Base-by-base conservation (phyloP, 106 monocot genomes). In the Apostasia shenzhenica region DNA sequence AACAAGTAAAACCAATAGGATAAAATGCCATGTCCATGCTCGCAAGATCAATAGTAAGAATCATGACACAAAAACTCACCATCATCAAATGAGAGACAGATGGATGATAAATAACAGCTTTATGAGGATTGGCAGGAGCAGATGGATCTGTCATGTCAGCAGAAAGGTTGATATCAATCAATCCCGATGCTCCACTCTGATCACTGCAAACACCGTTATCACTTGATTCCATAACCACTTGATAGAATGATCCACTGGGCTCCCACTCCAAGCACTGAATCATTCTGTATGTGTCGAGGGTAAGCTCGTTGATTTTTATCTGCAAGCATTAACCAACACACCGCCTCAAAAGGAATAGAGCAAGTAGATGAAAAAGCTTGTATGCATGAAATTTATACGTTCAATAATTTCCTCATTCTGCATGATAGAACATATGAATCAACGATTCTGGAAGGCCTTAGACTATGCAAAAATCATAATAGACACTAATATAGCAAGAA, bases 241-340 rank as follows among this genome's bases (percentile, higher is more conserved):
- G 92, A 50, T 85, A 84, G 63, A 88, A 78, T 47, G 89, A 80
- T 9, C 92, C 84, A 61, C 85, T 87, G 41, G 89, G 97, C 58
- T 97, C 97, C 86, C 92, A 97, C 76, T 97, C 97, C 66, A 97
- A 83, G 66, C 86, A 85, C 66, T 90, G 92, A 51, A 86, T 71
- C 97, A 97, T 90, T 83, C 97, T 84, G 72, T 79, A 97, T 55
- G 84, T 87, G 69, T 97, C 97, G 14, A 97, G 59, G 66, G 89
- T 97, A 59, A 97, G 82, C 77, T 97, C 97, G 67, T 92, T 73
- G 67, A 87, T 81, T 73, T 97, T 97, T 61, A 97, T 81, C 97
- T 97, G 92, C 67, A 76, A 83, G 48, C 26, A 39, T 14, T 26
- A 14, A 57, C 37, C 66, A 64, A 71, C 58, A 55, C n/a, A 40